Percentiles rank a stretch among this genome's conserved stretches.
Conservation (phyloP, 352 stramenopile genomes). For the Phytophthora syringae region DNA sequence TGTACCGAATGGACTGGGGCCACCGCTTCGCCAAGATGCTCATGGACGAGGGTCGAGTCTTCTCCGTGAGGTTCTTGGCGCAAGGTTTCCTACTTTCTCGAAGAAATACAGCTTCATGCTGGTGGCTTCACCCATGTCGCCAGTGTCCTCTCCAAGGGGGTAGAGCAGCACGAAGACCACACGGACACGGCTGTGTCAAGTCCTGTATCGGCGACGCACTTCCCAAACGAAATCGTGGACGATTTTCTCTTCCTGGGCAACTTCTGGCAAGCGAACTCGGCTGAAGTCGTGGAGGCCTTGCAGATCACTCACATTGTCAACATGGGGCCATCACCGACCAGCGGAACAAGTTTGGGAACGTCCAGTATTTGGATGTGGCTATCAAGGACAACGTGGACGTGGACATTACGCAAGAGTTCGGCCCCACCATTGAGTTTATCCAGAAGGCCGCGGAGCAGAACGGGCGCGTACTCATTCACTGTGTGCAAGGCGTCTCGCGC, state of each 20-base stretch:
- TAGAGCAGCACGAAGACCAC: constrained; percentile 6
- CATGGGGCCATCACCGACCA: constrained; percentile 67
- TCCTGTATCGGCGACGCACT: constrained; percentile 40
- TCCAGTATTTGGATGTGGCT: constrained; percentile 71
- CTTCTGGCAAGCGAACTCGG: constrained; percentile 83
- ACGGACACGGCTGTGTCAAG: constrained; percentile 8
- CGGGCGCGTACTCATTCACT: constrained; percentile 79
- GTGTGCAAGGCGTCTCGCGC: constrained; percentile 80
- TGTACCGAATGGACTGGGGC: constrained; percentile 72
- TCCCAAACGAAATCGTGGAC: constrained; percentile 82
- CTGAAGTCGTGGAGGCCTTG: constrained; percentile 54
- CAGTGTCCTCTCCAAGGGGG: not conserved
- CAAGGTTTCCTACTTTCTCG: constrained; percentile 70
- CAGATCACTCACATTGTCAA: constrained; percentile 81
- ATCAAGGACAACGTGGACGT: constrained; percentile 68
- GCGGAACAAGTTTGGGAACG: constrained; percentile 55
- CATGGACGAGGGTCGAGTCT: constrained; percentile 67
- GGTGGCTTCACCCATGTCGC: constrained; percentile 25
- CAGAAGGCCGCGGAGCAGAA: constrained; percentile 37
- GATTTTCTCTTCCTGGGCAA: constrained; percentile 79
- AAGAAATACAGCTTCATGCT: constrained; percentile 80
- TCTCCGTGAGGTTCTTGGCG: constrained; percentile 73
- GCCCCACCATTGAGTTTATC: constrained; percentile 61
- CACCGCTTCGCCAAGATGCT: constrained; percentile 75
- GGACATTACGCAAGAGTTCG: constrained; percentile 66